These are phyloP conservation scores for Nemania diffusa DNA, from an alignment of 2,329 filamentous ascomycete species.

Conservation along the genomic window DNA sequence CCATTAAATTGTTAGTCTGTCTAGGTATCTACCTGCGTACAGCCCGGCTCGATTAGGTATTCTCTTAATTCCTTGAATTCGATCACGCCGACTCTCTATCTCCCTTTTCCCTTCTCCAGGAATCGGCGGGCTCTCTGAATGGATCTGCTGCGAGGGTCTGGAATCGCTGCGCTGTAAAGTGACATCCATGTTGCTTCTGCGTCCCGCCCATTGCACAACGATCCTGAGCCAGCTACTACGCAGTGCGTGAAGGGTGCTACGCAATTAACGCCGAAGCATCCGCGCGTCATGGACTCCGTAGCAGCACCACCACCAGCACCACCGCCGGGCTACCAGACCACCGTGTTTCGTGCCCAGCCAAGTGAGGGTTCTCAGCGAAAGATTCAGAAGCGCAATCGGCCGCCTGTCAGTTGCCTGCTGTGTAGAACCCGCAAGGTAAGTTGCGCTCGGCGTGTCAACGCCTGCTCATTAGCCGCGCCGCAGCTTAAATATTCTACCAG, in stretches of 20 bases:
- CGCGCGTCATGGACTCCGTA: slow-evolving; percentile 45
- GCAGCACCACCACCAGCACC: slow-evolving; percentile 33
- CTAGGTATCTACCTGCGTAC: too few species aligned
- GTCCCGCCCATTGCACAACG: slow-evolving; percentile 11
- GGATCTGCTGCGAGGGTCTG: slow-evolving; percentile 4
- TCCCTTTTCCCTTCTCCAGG: slow-evolving; percentile 8
- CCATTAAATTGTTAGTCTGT: neutral
- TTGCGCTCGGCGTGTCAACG: slow-evolving; percentile 17
- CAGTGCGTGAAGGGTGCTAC: neutral
- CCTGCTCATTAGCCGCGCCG: slow-evolving; percentile 10
- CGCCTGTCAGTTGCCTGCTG: slow-evolving; percentile 51
- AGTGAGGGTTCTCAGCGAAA: slow-evolving; percentile 50
- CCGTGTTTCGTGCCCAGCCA: slow-evolving; percentile 52
- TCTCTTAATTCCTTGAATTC: slow-evolving; percentile 39
- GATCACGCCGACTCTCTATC: slow-evolving; percentile 9
- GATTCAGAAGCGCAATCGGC: slow-evolving; percentile 53
- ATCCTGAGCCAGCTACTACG: slow-evolving; percentile 11
- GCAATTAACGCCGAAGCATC: slow-evolving; percentile 42
- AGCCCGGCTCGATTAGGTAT: slow-evolving; percentile 43
- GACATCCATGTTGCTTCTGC: slow-evolving; percentile 7
- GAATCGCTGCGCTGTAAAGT: slow-evolving; percentile 7
- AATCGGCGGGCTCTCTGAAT: slow-evolving; percentile 5
- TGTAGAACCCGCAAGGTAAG: slow-evolving; percentile 51
- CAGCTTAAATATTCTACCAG: slow-evolving; percentile 33
- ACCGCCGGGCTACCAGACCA: slow-evolving; percentile 48